Base-by-base conservation (phyloP, 352 stramenopile species). In the Phytopythium helicoides region DNA sequence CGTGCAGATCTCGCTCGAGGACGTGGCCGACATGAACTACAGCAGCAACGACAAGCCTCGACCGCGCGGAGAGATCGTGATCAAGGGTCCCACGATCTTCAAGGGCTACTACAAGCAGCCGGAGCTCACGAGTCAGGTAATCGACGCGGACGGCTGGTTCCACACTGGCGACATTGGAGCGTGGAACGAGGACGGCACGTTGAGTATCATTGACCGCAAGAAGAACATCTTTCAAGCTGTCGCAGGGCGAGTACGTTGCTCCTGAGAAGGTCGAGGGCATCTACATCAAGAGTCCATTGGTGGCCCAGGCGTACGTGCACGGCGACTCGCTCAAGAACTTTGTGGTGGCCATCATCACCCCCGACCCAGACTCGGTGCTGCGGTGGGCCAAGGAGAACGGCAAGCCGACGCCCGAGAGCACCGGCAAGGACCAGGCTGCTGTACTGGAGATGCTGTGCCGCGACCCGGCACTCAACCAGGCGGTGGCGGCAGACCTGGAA, bases 1-100 rank as follows among this genome's bases (percentile, higher is more conserved):
- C 52, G 67, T 78, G 18, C 92, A 99, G 57, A 82, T 99, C 49
- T 89, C 92, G 8, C 85, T 99, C 10, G 85, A 95, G 48, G 92
- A 99, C 67, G 94, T 99, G 10, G 85, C 93, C 0, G 97, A 99
- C 51, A 99, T 99, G 97, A 90, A 87, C 47, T 99, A 99, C 76
- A 86, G 86, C 18, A 89, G 66, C 58, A 77, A 74, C 14, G 88
- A 97, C 66, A 76, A 79, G 42, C 77, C 77, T 16, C 68, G 69
- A 18, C 81, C 81, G 12, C 71, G 81, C 25, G 80, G 80, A 5
- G 80, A 91, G 59, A 80, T 91, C 46, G 55, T 80, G 14, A 55
- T 93, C 18, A 88, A 80, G 40, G 93, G 94, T 9, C 65, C 70
- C 6, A 76, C 87, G 49, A 61, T 98, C 18, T 94, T 96, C 56